These are phyloP conservation scores for Geranium rotundifolium DNA, from an alignment of 345 rosid species.

Conservation along the genomic window DNA sequence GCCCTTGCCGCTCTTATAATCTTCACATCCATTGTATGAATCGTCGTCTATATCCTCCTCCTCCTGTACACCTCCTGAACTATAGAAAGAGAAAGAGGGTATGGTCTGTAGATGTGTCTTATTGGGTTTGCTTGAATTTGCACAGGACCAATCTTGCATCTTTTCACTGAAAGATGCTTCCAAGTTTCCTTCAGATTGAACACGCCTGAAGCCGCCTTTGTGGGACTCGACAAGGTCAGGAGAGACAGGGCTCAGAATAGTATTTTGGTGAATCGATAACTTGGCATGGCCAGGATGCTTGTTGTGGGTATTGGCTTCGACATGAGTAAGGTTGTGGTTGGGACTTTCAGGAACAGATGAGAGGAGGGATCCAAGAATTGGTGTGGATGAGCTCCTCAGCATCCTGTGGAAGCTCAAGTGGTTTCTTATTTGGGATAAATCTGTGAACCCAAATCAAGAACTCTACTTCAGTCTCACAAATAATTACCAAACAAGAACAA, in stretches of 20 bases:
- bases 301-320: slow-evolving; percentile 5
- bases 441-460: neutral
- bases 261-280: slow-evolving; percentile 3
- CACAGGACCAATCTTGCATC: neutral
- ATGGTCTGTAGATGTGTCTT: slow-evolving; percentile 17
- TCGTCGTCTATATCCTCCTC: slow-evolving; percentile 19
- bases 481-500: too few relatives aligned
- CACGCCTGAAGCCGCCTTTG: slow-evolving; percentile 34
- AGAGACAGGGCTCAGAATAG: slow-evolving; percentile 14
- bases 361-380: slow-evolving; percentile 51
- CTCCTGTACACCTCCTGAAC: slow-evolving; percentile 6
- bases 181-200: slow-evolving; percentile 48
- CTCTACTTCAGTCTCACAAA: neutral
- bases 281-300: slow-evolving; percentile 8
- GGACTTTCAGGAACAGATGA: slow-evolving; percentile 31
- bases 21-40: neutral
- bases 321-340: slow-evolving; percentile 3
- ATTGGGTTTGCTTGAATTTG: slow-evolving; percentile 1
- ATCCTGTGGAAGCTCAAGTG: slow-evolving; percentile 19
- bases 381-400: slow-evolving; percentile 59
- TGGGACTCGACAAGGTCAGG: slow-evolving; percentile 20
- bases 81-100: slow-evolving; percentile 38
- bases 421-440: slow-evolving; percentile 1
- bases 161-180: slow-evolving; percentile 17
- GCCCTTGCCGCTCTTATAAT: neutral